phyloP scores from a whole-genome alignment of 768 basidiomycete species.

The Psilocybe azurescens region DNA sequence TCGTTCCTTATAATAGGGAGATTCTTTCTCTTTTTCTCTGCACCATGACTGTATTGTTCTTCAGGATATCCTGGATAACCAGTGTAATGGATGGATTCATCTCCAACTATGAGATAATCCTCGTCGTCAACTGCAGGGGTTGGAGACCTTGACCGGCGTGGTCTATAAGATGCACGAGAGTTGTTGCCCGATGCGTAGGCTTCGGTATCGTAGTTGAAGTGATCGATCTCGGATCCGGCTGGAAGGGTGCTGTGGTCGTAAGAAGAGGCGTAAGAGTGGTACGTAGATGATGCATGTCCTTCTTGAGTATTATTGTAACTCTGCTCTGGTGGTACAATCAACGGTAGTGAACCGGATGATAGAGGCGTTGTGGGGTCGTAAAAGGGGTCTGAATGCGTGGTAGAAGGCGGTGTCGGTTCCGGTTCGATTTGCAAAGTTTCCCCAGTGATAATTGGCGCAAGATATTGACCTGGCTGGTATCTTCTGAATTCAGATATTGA shows the following conservation, averaged over 20 bases:
- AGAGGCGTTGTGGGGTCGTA: constrained; percentile 30
- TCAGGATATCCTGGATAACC: constrained; percentile 42
- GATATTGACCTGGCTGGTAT: constrained; percentile 66
- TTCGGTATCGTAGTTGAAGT: constrained; percentile 69
- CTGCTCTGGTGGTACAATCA: constrained; percentile 25
- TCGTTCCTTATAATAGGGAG: constrained; percentile 29
- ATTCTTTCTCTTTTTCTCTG: constrained; percentile 40
- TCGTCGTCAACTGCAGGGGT: constrained; percentile 79
- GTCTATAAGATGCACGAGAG: constrained; percentile 50
- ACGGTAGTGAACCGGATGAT: constrained; percentile 22
- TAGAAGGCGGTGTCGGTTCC: constrained; percentile 18
- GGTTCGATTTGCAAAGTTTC: constrained; percentile 61
- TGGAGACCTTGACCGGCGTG: constrained; percentile 74
- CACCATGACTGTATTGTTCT: constrained; percentile 32
- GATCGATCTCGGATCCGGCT: constrained; percentile 49
- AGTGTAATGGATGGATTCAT: constrained; percentile 62
- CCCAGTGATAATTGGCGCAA: constrained; percentile 68
- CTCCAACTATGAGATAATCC: constrained; percentile 64
- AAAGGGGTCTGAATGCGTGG: constrained; percentile 34
- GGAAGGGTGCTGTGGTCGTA: constrained; percentile 39
- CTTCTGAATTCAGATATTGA: constrained; percentile 39
- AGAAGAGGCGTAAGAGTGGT: constrained; percentile 36
- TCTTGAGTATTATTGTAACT: constrained; percentile 45
- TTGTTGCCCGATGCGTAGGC: constrained; percentile 71
- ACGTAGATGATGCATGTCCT: constrained; percentile 38